phyloP scores from a whole-genome alignment of 1,284 basidiomycete genomes.

The Ganoderma sp. region DNA sequence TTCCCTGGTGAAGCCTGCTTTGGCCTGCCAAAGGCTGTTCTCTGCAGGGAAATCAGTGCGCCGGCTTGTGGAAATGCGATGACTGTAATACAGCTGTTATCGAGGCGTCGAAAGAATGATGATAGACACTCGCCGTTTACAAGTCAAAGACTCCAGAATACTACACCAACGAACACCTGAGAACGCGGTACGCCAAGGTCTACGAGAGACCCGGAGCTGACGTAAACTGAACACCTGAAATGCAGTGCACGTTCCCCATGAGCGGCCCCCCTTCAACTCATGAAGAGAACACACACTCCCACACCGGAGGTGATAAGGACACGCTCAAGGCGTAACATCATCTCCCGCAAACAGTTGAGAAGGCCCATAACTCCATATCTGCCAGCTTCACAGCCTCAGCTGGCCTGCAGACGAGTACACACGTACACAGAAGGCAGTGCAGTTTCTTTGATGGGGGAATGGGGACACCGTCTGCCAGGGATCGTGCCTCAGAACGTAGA shows the following conservation, averaged over 20 bases:
- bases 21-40: background rate
- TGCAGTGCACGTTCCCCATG: too few species aligned
- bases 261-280: too few species aligned
- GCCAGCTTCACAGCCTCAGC: background rate
- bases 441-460: background rate
- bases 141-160: too few species aligned
- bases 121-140: background rate
- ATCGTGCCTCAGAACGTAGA: background rate
- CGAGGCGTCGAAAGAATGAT: background rate
- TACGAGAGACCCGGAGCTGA: too few species aligned
- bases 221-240: too few species aligned
- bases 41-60: background rate
- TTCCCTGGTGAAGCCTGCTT: background rate
- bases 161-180: too few species aligned
- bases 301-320: background rate
- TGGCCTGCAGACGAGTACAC: background rate
- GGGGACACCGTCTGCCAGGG: background rate
- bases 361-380: background rate
- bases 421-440: background rate
- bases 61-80: background rate
- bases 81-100: background rate
- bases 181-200: too few species aligned
- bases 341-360: background rate
- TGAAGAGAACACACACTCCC: too few species aligned
- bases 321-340: background rate